These are phyloP conservation scores for Epichloe aotearoae DNA, from an alignment of 2,329 filamentous ascomycete species.

Conservation along the genomic window DNA sequence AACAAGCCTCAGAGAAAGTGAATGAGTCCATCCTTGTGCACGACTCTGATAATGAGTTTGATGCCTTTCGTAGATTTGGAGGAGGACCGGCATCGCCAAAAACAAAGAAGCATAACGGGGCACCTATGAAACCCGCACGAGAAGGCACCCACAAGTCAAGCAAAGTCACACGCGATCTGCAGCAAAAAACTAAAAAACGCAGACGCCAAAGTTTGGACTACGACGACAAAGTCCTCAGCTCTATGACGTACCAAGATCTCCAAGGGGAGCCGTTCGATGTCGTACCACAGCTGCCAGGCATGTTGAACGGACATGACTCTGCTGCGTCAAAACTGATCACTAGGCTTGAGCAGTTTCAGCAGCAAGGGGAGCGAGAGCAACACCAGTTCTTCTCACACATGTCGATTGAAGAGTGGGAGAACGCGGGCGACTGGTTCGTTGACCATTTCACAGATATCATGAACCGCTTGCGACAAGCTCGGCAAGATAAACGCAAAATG, in stretches of 20 bases:
- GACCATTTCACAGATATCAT: conserved; percentile 39
- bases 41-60: conserved; percentile 13
- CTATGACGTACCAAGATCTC: conserved; percentile 40
- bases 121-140: conserved; percentile 9
- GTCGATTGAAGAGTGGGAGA: conserved; percentile 44
- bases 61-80: conserved; percentile 11
- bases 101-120: conserved; percentile 11
- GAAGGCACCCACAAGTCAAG: conserved; percentile 13
- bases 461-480: conserved; percentile 31
- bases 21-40: conserved; percentile 10
- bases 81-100: conserved; percentile 13
- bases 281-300: conserved; percentile 29
- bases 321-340: conserved; percentile 30
- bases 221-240: conserved; percentile 39
- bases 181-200: conserved; percentile 23
- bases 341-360: conserved; percentile 37
- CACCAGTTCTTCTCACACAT: conserved; percentile 38
- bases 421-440: conserved; percentile 46
- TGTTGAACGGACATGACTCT: conserved; percentile 20
- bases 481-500: conserved; percentile 35
- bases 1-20: conserved; percentile 7
- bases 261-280: conserved; percentile 41
- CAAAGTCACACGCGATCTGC: conserved; percentile 7
- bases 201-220: conserved; percentile 37
- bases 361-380: conserved; percentile 32